Evolutionary conservation across 2,329 filamentous ascomycete genomes (phyloP).

Genomic region (Raffaelea albimanens): DNA sequence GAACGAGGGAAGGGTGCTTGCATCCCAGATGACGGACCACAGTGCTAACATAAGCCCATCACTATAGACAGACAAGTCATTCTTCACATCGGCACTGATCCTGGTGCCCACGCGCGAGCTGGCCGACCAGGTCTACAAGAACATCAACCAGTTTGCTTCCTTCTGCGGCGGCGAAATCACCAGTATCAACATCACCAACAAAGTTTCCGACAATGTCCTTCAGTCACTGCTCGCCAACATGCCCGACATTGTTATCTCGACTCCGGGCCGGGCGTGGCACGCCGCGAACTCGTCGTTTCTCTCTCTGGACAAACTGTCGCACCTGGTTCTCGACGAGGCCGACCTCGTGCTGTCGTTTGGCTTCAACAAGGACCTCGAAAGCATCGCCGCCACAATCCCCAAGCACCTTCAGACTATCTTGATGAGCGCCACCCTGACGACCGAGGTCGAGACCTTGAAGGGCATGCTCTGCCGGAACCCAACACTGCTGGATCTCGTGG

Average conservation of each 20-base stretch:
- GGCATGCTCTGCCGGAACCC: conserved; percentile 77
- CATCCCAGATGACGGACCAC: not conserved
- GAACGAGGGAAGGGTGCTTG: not conserved
- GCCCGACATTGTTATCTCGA: conserved; percentile 85
- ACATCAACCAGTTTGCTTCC: conserved; percentile 63
- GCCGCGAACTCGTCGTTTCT: conserved; percentile 68
- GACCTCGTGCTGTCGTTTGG: conserved; percentile 91
- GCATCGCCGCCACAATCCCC: conserved; percentile 67
- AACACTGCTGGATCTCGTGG: conserved; percentile 70
- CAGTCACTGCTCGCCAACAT: conserved; percentile 74
- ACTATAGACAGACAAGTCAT: conserved; percentile 35
- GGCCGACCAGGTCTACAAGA: conserved; percentile 79
- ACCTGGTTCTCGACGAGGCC: conserved; percentile 87
- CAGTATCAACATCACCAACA: conserved; percentile 79
- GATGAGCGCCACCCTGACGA: conserved; percentile 84
- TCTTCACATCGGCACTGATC: conserved; percentile 66
- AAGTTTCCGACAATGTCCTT: conserved; percentile 82
- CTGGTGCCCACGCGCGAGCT: conserved; percentile 92
- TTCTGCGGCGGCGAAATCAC: conserved; percentile 81
- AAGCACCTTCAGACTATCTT: conserved; percentile 83
- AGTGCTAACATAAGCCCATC: not conserved
- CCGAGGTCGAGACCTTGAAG: conserved; percentile 76
- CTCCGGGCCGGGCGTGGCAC: conserved; percentile 72
- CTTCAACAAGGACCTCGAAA: conserved; percentile 82
- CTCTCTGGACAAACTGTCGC: conserved; percentile 59